phyloP scores from a whole-genome alignment of 257 asterid genomes.

The Scutellaria barbata region DNA sequence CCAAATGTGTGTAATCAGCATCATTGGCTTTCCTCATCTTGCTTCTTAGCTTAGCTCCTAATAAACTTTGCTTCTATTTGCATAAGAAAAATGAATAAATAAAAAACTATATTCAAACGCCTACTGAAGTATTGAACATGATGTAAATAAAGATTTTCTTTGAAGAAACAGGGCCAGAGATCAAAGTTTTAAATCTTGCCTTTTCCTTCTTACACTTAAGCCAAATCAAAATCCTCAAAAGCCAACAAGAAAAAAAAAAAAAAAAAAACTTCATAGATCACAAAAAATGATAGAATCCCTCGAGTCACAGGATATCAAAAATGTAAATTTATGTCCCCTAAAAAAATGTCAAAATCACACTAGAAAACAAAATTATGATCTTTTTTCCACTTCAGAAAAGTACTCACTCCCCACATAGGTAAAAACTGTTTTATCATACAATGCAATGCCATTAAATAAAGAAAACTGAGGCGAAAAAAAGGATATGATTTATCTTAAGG shows the following conservation, averaged over 20 bases:
- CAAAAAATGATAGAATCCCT: neutral
- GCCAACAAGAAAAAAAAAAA: neutral
- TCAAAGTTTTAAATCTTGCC: neutral
- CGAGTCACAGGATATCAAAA: too few relatives aligned
- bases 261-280: neutral
- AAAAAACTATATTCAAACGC: neutral
- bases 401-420: too few relatives aligned
- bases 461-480: neutral
- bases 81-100: neutral
- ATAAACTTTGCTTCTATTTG: constrained; percentile 41
- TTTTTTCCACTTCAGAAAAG: too few relatives aligned
- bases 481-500: neutral
- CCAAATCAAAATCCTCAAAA: neutral
- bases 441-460: constrained; percentile 14
- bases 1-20: constrained; percentile 42
- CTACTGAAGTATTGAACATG: neutral
- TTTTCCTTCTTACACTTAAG: neutral
- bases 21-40: constrained; percentile 42
- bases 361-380: neutral
- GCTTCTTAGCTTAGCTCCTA: constrained; percentile 31
- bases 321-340: too few relatives aligned
- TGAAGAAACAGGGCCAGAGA: neutral
- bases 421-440: neutral
- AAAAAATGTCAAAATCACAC: neutral
- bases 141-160: neutral